phyloP scores from a whole-genome alignment of 768 basidiomycete species.

The Mycena rebaudengoi region DNA sequence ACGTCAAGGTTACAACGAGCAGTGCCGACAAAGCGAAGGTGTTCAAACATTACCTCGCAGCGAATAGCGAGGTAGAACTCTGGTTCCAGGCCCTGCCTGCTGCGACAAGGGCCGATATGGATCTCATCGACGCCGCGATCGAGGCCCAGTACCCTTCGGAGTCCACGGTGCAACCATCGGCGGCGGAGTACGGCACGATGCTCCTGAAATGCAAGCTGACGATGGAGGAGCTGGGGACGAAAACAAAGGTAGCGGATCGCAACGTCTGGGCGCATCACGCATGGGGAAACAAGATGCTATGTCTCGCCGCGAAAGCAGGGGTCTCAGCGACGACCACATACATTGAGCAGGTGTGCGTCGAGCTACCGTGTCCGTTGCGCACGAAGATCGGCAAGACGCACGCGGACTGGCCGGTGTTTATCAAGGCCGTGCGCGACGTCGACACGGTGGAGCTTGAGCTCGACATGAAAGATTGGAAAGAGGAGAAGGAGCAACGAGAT shows the following conservation, averaged over 20 bases:
- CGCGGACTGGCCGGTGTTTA: not conserved
- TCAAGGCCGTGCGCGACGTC: not conserved
- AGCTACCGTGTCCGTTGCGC: not conserved
- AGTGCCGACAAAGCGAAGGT: not conserved
- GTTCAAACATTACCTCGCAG: not conserved
- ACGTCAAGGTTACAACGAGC: not conserved
- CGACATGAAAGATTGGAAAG: not conserved
- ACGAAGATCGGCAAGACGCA: not conserved
- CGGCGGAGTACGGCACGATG: not conserved
- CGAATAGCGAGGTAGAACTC: not conserved
- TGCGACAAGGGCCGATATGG: not conserved
- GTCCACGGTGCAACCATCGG: not conserved
- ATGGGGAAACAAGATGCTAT: constrained; percentile 1
- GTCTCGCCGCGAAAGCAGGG: not conserved
- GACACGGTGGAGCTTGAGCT: not conserved
- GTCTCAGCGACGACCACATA: not conserved
- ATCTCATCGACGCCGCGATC: not conserved
- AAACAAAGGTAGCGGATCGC: not conserved
- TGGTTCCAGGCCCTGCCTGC: not conserved
- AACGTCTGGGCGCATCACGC: constrained; percentile 2
- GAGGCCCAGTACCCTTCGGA: not conserved
- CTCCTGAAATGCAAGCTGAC: not conserved
- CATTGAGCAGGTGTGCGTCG: not conserved
- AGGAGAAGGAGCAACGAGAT: not conserved
- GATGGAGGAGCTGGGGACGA: constrained; percentile 2